Evolutionary conservation across 106 monocot species (phyloP), one percentile per base, ranked within the genome.

Genomic region (Phalaenopsis aphrodite): DNA sequence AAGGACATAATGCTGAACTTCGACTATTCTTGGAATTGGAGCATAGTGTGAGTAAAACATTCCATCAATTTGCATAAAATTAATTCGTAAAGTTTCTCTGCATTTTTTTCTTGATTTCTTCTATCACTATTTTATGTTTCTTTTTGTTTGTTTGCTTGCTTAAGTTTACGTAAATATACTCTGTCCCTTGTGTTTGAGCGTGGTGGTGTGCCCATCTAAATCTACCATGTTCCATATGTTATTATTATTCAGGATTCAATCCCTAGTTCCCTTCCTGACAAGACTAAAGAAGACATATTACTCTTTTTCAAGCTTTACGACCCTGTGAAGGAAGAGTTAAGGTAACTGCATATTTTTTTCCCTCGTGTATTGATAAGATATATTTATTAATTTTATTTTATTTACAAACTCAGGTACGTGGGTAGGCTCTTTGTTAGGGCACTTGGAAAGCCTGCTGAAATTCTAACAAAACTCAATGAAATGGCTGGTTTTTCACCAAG

Each of bases 251-350:
- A 94, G 98, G 92, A 91, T 91, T 78, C 82, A 16, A 71, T 57
- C 39, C 92, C 88, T 30, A 23, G 94, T 84, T 87, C 82, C 80
- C 94, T 85, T 36, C 92, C 90, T 56, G 94, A 92, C 12, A 98
- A 94, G 81, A 92, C 90, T 24, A 98, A 91, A 80, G 98, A 98
- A 84, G 88, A 98, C 79, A 91, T 98, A 84, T 75, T 98, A 55
- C 85, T 98, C 42, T 98, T 92, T 81, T 94, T 98, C 84, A 98
- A 98, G 88, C 85, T 92, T 81, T 98, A 94, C 84, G 88, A 98
- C 55, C 92, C 94, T 72, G 85, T 88, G 82, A 98, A 91, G 83
- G 92, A 94, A 89, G 98, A 92, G 78, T 88, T 94, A 58, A 80
- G 94, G 98, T 98, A 91, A 41, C 77, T 80, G 15, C 16, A 56